phyloP scores from a whole-genome alignment of 345 rosid genomes.

The Orychophragmus violaceus region DNA sequence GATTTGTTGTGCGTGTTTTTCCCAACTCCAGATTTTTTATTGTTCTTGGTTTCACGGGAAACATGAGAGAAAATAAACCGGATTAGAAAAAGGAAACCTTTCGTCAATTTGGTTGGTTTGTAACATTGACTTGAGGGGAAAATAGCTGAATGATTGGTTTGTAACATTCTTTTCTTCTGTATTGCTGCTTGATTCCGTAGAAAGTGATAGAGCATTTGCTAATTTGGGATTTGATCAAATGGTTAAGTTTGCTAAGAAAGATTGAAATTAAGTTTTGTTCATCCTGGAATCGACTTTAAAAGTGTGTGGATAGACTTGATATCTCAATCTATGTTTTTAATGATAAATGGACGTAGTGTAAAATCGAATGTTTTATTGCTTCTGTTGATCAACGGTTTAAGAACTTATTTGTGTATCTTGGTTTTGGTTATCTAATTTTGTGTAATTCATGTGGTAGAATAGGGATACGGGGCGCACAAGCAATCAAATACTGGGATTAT shows the following conservation, averaged over 20 bases:
- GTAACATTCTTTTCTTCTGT: not conserved
- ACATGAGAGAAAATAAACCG: no score
- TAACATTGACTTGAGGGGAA: not conserved
- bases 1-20: not conserved
- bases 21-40: not conserved
- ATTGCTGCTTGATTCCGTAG: not conserved
- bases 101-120: not conserved
- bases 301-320: not conserved
- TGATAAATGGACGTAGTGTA: not conserved
- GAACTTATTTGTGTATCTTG: no score
- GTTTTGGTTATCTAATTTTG: not conserved
- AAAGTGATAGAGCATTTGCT: not conserved
- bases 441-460: constrained; percentile 81
- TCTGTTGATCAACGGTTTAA: not conserved
- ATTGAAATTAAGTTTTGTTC: no score
- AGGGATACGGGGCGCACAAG: constrained; percentile 93
- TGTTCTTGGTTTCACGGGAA: not conserved
- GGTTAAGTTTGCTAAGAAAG: not conserved
- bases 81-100: not conserved
- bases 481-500: constrained; percentile 68
- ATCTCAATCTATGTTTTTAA: not conserved
- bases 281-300: not conserved
- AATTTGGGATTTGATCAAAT: not conserved
- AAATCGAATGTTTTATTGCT: not conserved
- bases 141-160: not conserved